phyloP scores from a whole-genome alignment of 805 yeast species.

The Metschnikowia lochheadii region DNA sequence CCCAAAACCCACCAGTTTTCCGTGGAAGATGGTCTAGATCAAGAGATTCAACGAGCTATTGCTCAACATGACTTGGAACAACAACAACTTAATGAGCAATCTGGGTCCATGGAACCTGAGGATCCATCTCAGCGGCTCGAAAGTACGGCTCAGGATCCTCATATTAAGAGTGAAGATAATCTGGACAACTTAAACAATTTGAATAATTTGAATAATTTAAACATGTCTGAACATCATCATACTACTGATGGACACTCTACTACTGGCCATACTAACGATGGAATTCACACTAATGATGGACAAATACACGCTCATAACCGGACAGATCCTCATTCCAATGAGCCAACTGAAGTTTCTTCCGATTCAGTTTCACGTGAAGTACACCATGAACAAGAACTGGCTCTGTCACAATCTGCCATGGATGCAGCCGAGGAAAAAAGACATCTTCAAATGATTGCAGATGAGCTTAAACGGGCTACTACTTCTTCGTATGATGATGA shows the following conservation, averaged over 20 bases:
- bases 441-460: conserved; percentile 30
- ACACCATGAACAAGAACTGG: background rate
- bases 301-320: background rate
- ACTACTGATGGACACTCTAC: no score
- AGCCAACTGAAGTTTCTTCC: background rate
- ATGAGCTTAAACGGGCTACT: conserved; percentile 31
- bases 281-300: background rate
- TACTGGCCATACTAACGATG: no score
- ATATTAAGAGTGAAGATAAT: background rate
- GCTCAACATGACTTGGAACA: conserved; percentile 21
- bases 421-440: conserved; percentile 20
- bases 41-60: conserved; percentile 19
- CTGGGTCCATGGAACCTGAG: background rate
- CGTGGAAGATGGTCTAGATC: conserved; percentile 19
- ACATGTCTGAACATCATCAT: background rate
- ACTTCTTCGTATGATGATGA: conserved; percentile 7
- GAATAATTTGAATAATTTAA: background rate
- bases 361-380: background rate
- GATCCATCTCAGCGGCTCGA: background rate
- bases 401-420: background rate
- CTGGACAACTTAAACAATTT: background rate
- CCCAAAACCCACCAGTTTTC: conserved; percentile 12
- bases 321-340: background rate
- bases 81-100: conserved; percentile 10
- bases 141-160: background rate